Evolutionary conservation across 2,329 filamentous ascomycete genomes (phyloP), one percentile per base, ranked within the genome.

Genomic region (Sporothrix mexicana): DNA sequence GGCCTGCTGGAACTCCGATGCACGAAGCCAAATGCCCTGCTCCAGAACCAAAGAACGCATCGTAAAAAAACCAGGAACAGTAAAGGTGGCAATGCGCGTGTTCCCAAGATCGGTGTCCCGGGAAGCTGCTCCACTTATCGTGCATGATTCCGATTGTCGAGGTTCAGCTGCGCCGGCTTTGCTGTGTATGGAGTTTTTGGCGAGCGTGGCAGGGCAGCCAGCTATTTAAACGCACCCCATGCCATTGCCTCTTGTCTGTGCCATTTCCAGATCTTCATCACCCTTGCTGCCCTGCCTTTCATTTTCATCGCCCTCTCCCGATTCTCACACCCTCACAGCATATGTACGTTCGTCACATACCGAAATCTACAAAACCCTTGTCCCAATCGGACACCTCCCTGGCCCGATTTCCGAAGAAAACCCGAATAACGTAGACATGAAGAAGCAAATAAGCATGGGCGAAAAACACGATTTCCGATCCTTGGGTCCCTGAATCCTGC

Each of bases 81-180:
- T 17, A 61, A 61, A 61, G 57, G 30, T 36, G 30, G 30, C 30
- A 36, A 36, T 36, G 30, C 7, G 30, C 30, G 7, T 43, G 57
- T 36, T 10, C 6, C 13, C 36, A n/a, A 20, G 20, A 47, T 47
- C 41, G n/a, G 47, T 66, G 41, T 15, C 61, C 3, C 30, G 30
- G 15, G 41, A 4, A 12, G 30, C 12, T 47, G 41, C 41, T 45
- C 41, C 61, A 47, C 20, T 43, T 17, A 66, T 45, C 61, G 41
- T 43, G 41, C 61, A 47, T 17, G 41, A n/a, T 17, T n/a, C 41
- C n/a, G 61, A 25, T 47, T 66, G n/a, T 47, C 41, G 61, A 23
- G 51, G n/a, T 25, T 66, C 61, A 66, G 61, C 61, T 66, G 41
- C 61, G 13, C 41, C 20, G 41, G 41, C 61, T 66, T 47, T n/a